Evolutionary conservation across 2,329 filamentous ascomycete genomes (phyloP), one percentile per base, ranked within the genome.

Genomic region (Parafenestella ontariensis): DNA sequence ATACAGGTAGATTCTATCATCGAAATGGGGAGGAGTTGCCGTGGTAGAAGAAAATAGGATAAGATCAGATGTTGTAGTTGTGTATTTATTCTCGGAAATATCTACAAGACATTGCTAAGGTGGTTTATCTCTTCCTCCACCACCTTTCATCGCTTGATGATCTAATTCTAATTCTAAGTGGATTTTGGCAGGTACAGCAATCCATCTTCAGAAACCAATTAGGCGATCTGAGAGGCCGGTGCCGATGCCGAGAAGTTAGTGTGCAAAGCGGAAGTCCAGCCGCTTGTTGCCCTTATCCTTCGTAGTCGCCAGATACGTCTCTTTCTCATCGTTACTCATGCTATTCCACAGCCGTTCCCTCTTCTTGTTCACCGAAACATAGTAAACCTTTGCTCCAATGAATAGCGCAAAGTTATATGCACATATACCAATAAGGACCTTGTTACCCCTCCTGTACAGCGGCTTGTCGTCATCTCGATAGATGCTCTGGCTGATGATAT

Each of bases 361-460:
- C 46, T 59, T 73, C 46, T 72, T 75, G 57, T 87, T 87, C 11
- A 81, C 75, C 58, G 63, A 71, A 2, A 82, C 66, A 59, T 87
- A 87, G 60, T 83, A 87, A 0, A 77, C 47, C 65, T 86, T 86
- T 1, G 82, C 78, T 0, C 75, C 68, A 5, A 83, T 49, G 57
- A 85, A 85, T 0, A 85, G 55, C 0, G 76, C 65, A 10, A 88
- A 80, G 23, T 83, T 81, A 20, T 81, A 72, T 1, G 78, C 61
- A 24, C 79, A 79, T 46, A 87, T 78, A 0, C 68, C 79, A 43
- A 88, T 77, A 1, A 87, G 68, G 0, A 81, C 77, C 37, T 76
- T 79, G 54, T 88, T 87, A 0, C 86, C 86, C 0, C 77, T 75
- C 1, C 77, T 74, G 54, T 87, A 86, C 5, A 76, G 39, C 33